Evolutionary conservation across 371 early-diverging fungal species (phyloP).

Genomic region (Rhizomucor pusillus): DNA sequence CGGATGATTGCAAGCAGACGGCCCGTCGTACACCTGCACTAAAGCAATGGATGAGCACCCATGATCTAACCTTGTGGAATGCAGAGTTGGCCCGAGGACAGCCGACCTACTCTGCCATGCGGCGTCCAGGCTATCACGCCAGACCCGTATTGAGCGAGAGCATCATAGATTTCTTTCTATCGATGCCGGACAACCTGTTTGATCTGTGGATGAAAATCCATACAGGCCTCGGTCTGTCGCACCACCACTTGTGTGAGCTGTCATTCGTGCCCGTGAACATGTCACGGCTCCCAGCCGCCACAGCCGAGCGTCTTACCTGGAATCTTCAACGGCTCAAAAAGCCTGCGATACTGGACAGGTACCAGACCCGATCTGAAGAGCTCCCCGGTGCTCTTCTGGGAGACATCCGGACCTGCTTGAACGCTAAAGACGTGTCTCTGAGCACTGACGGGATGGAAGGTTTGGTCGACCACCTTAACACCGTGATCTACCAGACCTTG

Average conservation of each 20-base stretch:
- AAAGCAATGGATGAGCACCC: background rate
- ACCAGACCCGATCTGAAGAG: background rate
- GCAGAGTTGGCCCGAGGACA: slow-evolving; percentile 4
- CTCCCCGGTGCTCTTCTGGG: background rate
- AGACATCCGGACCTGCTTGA: background rate
- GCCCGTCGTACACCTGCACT: background rate
- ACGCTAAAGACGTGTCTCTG: background rate
- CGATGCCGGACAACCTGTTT: background rate
- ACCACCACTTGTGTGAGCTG: slow-evolving; percentile 14
- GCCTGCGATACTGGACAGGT: slow-evolving; percentile 3
- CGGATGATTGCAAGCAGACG: background rate
- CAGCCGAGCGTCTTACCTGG: slow-evolving; percentile 6
- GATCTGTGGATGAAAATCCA: slow-evolving; percentile 1
- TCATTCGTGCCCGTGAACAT: slow-evolving; percentile 7
- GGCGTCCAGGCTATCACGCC: no score
- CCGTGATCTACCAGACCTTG: slow-evolving; percentile 6
- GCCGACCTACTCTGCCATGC: slow-evolving; percentile 1
- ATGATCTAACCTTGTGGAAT: slow-evolving; percentile 12
- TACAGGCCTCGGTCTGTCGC: slow-evolving; percentile 4
- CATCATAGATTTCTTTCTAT: slow-evolving; percentile 13
- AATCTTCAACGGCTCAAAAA: slow-evolving; percentile 2
- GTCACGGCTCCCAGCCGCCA: slow-evolving; percentile 1
- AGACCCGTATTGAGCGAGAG: background rate
- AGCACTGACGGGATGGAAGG: background rate
- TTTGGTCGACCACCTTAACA: background rate